These are phyloP conservation scores for Pilasporangium apinafurcum DNA, from an alignment of 352 stramenopile species.

Conservation along the genomic window DNA sequence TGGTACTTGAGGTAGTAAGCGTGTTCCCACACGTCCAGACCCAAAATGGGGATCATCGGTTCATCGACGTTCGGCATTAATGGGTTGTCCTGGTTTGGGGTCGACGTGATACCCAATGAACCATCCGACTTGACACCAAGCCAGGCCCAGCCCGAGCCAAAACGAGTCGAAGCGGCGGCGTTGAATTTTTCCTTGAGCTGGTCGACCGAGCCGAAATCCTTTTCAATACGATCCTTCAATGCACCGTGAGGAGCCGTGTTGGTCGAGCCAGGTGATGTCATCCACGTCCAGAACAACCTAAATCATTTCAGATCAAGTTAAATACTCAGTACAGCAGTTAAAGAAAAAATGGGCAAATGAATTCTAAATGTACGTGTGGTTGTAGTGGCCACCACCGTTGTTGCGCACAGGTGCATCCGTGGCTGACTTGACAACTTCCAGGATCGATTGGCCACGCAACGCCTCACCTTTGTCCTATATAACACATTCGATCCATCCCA, in stretches of 20 bases:
- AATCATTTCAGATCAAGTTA: conserved; percentile 85
- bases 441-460: conserved; percentile 76
- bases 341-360: background rate
- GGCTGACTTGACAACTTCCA: conserved; percentile 68
- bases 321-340: background rate
- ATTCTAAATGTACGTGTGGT: conserved; percentile 45
- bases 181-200: conserved; percentile 89
- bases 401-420: conserved; percentile 75
- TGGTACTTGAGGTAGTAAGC: conserved; percentile 97
- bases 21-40: conserved; percentile 95
- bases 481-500: no score
- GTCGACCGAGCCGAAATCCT: conserved; percentile 89
- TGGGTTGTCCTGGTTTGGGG: conserved; percentile 94
- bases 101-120: conserved; percentile 93
- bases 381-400: conserved; percentile 84
- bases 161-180: conserved; percentile 74
- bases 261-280: conserved; percentile 70
- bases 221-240: conserved; percentile 81
- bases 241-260: conserved; percentile 74
- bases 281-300: conserved; percentile 92
- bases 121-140: conserved; percentile 83
- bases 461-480: conserved; percentile 58
- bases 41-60: conserved; percentile 90
- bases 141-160: conserved; percentile 90
- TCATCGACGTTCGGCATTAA: conserved; percentile 76